phyloP scores from a whole-genome alignment of 1,284 basidiomycete genomes.

The Sporisorium exsertum region DNA sequence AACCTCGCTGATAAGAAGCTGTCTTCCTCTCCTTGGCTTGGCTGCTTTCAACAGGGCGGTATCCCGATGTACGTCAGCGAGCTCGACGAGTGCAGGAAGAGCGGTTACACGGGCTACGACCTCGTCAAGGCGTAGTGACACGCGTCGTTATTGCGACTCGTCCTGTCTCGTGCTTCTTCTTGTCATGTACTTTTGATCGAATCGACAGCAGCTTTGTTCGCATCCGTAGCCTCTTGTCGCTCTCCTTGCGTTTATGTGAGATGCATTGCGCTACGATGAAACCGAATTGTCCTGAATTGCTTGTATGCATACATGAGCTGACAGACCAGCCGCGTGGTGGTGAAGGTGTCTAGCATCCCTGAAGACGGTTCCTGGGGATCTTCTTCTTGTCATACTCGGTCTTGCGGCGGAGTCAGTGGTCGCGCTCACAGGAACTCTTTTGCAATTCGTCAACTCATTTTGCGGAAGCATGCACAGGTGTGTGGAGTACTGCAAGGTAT shows the following conservation, averaged over 20 bases:
- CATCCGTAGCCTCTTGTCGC: neutral
- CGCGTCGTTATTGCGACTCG: neutral
- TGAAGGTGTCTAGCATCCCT: constrained; percentile 32
- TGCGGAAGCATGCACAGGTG: neutral
- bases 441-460: neutral
- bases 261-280: neutral
- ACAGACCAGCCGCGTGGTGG: neutral
- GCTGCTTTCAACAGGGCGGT: constrained; percentile 20
- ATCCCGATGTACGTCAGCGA: constrained; percentile 51
- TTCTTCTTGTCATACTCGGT: constrained; percentile 49
- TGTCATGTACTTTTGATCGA: neutral
- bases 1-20: neutral
- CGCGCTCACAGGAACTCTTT: neutral
- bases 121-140: constrained; percentile 30
- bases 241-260: neutral
- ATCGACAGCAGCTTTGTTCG: neutral
- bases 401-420: too few species aligned
- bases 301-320: neutral
- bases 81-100: constrained; percentile 38
- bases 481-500: constrained; percentile 2
- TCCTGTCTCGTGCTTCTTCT: neutral
- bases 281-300: neutral
- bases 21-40: neutral
- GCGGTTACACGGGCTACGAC: constrained; percentile 39
- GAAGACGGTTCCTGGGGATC: constrained; percentile 43